Evolutionary conservation across 1,284 basidiomycete genomes (phyloP), one percentile per base, ranked within the genome.

Genomic region (Cutaneotrichosporon dermatis): DNA sequence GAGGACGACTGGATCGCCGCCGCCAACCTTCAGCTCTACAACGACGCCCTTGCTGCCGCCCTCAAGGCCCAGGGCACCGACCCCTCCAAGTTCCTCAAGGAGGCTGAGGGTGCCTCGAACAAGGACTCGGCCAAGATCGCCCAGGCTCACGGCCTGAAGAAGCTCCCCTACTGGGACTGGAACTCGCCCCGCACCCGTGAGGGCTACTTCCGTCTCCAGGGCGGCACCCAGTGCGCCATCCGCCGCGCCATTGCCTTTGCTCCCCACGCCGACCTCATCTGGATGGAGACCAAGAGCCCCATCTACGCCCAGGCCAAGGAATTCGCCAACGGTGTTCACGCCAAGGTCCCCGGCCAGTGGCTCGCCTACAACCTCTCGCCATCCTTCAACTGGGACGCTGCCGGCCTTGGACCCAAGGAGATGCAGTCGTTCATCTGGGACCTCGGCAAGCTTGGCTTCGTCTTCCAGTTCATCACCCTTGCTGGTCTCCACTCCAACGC

Each of bases 221-320:
- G 95, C 62, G 95, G 95, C 13, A 99, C 94, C 6, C 86, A 90
- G 75, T 95, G 92, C 74, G 94, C 93, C 16, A 85, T 99, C 75
- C 89, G 90, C 80, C 91, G 95, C 63, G 90, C 90, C 36, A 82
- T 92, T 65, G 93, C 92, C 40, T 99, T 92, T 72, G 92, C 92
- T 25, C 93, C 92, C 1, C 92, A 95, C 78, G 88, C 91, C 43
- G 94, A 97, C 77, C 80, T 93, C 56, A 75, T 94, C 65, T 93
- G 92, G 92, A 95, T 96, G 92, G 95, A 99, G 83, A 99, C 96
- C 63, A 94, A 94, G 83, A 89, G 85, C 72, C 95, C 95, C n/a
- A 95, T 97, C 78, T 81, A 95, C 52, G 80, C 86, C 1, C 95
- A 99, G 80, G 96, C 95, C 39, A 85, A 85, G 73, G 92, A 97